Base-by-base conservation (phyloP, 306 rosid species). In the Acacia acuminata region DNA sequence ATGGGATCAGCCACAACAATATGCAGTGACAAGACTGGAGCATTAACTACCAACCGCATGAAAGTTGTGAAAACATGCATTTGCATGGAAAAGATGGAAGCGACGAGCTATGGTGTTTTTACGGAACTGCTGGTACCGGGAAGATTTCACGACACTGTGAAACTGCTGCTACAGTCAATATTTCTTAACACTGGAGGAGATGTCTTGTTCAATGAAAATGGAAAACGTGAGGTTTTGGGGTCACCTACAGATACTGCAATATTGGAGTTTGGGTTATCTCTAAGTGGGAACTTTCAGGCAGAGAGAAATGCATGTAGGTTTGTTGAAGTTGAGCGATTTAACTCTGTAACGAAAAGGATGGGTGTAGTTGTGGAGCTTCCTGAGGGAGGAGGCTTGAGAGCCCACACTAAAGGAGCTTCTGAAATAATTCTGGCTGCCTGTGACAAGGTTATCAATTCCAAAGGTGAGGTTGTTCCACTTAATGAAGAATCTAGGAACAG, bases 1-100 rank as follows among this genome's bases (percentile, higher is more conserved):
- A 96, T 96, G 99, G 98, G 99, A 79, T 96, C 99, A 27, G 96
- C 99, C 82, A 96, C 97, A 61, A 89, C 89, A 64, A 96, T 96
- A 71, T 96, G 99, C 25, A 96, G 98, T 81, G 95, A 96, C 91
- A 96, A 95, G 85, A 93, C 98, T 11, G 99, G 99, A 66, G 93
- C 99, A 65, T 85, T 96, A 43, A 96, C 99, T 30, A 93, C 99
- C 82, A 96, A 96, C 81, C 97, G 50, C 77, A 96, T 96, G 99
- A 92, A 97, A 42, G 94, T 96, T 79, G 99, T 96, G 72, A 96
- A 93, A 88, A 92, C 96, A 60, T 96, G 98, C 91, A 83, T 96
- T 87, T 89, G 96, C 79, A 85, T 92, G 94, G 87, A 88, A 32
- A 88, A 82, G 85, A 86, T 85, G 81, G 96, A 92, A 75, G 89